Evolutionary conservation across 2,329 filamentous ascomycete genomes (phyloP).

Genomic region (Cadophora sp.): DNA sequence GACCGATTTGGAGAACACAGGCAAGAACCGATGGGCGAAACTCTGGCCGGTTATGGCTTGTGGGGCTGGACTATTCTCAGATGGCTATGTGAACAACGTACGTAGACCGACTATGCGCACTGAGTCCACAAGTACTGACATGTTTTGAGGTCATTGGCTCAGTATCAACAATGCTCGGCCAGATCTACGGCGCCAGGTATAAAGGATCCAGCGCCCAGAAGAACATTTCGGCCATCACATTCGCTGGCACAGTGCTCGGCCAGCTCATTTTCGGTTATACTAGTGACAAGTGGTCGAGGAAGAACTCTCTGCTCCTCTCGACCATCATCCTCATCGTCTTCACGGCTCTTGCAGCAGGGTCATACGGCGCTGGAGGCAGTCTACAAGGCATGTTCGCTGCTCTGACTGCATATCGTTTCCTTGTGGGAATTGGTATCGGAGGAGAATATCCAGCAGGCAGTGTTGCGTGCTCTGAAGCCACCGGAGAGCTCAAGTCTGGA

Average conservation of each 20-base stretch:
- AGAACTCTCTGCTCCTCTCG: constrained; percentile 79
- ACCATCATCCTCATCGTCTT: constrained; percentile 87
- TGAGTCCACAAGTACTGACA: constrained; percentile 10
- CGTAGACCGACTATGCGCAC: constrained; percentile 29
- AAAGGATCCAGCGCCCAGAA: constrained; percentile 69
- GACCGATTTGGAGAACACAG: constrained; percentile 25
- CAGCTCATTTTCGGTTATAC: constrained; percentile 83
- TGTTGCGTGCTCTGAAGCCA: constrained; percentile 84
- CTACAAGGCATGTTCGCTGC: constrained; percentile 76
- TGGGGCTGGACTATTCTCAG: constrained; percentile 87
- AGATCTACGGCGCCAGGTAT: constrained; percentile 75
- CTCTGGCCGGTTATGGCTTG: constrained; percentile 77
- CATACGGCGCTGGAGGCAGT: constrained; percentile 76
- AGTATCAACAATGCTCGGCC: constrained; percentile 77
- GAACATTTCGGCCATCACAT: constrained; percentile 83
- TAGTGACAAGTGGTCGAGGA: constrained; percentile 84
- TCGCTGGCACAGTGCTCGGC: constrained; percentile 84
- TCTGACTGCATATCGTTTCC: constrained; percentile 84
- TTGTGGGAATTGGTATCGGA: constrained; percentile 81
- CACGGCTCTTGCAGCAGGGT: constrained; percentile 77
- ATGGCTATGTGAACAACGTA: constrained; percentile 91
- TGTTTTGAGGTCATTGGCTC: constrained; percentile 77
- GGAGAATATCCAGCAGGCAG: constrained; percentile 83
- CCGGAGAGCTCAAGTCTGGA: constrained; percentile 79
- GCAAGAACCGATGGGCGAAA: constrained; percentile 38